Evolutionary conservation across 1,139 yeast genomes (phyloP).

Genomic region (Magnusiomyces paraingens): DNA sequence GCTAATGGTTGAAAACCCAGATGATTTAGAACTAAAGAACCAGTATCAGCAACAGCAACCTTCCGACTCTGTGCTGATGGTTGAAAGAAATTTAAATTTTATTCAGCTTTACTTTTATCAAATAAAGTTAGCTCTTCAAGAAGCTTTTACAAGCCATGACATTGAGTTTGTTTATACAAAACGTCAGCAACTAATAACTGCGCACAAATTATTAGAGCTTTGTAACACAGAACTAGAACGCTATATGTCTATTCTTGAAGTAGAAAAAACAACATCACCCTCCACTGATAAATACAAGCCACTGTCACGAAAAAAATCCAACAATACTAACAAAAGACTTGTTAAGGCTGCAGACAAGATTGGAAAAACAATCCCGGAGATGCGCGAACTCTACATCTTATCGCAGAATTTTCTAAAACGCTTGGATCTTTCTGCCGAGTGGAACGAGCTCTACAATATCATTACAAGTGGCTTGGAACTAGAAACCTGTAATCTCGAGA

Average conservation of each 20-base stretch:
- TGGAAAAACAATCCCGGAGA: conserved; percentile 1
- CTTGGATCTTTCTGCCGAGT: conserved; percentile 1
- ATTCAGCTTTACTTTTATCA: background rate
- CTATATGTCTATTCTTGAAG: conserved; percentile 1
- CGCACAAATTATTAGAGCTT: background rate
- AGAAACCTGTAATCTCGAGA: background rate
- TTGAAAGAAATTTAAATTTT: background rate
- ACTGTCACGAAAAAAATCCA: background rate
- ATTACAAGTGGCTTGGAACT: conserved; percentile 1
- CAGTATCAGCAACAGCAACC: too few relatives aligned
- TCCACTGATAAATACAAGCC: background rate
- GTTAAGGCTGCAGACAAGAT: conserved; percentile 1
- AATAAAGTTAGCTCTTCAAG: background rate
- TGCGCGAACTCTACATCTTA: conserved; percentile 2
- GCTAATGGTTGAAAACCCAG: too few relatives aligned
- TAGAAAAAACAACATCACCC: background rate
- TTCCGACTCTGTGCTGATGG: background rate
- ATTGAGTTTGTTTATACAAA: background rate
- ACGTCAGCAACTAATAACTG: background rate
- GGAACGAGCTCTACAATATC: conserved; percentile 1
- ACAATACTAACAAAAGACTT: background rate
- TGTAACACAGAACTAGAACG: conserved; percentile 1
- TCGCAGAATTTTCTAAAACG: conserved; percentile 1
- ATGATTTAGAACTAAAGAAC: too few relatives aligned
- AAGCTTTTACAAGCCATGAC: background rate